Percentiles rank a stretch among this genome's conserved stretches.
These are phyloP conservation scores for Vigna hirtella DNA, from an alignment of 306 rosid species.

Conservation along the genomic window DNA sequence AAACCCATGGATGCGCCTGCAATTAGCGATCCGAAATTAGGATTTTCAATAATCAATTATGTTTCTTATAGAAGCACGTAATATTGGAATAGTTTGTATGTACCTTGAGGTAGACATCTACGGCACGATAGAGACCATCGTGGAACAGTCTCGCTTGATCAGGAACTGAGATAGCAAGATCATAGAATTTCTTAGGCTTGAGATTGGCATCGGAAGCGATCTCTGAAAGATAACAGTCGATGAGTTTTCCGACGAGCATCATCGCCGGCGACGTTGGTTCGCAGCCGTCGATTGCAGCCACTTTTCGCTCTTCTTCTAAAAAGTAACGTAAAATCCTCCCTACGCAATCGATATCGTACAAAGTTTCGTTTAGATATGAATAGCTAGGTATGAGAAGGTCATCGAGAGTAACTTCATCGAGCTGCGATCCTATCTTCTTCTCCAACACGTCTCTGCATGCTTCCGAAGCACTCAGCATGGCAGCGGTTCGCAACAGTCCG, in stretches of 20 bases:
- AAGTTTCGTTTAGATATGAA: conserved; percentile 16
- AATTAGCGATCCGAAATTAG: background rate
- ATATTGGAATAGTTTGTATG: background rate
- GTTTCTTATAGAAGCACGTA: background rate
- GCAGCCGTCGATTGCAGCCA: background rate
- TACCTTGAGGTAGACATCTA: conserved; percentile 17
- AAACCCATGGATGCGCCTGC: conserved; percentile 14
- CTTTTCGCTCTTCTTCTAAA: conserved; percentile 12
- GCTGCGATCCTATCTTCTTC: conserved; percentile 15
- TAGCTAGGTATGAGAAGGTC: conserved; percentile 24
- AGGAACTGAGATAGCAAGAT: background rate
- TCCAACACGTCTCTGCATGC: conserved; percentile 3
- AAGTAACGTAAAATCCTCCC: conserved; percentile 6
- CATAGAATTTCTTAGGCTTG: background rate
- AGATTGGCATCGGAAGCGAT: conserved; percentile 15
- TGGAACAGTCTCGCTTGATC: conserved; percentile 17
- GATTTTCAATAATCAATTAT: background rate
- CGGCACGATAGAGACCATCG: conserved; percentile 20
- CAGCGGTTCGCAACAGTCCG: background rate
- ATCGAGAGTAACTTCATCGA: conserved; percentile 1
- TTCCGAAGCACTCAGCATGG: background rate
- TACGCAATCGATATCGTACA: background rate
- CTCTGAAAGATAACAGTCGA: conserved; percentile 12
- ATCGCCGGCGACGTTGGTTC: conserved; percentile 1
- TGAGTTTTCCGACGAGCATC: conserved; percentile 17